Evolutionary conservation across 306 rosid genomes (phyloP).

Genomic region (Castanospermum australe): DNA sequence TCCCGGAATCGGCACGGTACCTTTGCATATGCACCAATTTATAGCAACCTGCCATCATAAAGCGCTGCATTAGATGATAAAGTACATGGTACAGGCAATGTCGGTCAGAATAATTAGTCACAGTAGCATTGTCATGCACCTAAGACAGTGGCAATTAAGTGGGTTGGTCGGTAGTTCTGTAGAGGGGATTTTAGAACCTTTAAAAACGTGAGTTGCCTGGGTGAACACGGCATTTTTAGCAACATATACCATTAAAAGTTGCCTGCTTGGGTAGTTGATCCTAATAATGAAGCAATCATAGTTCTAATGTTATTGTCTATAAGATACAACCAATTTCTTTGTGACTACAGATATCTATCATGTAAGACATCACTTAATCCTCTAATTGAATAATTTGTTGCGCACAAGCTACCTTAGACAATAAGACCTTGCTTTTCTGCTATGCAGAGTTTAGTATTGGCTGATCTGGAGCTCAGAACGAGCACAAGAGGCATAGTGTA

Average conservation of each 20-base stretch:
- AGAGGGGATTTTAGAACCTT: not conserved
- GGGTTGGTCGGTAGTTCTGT: constrained; percentile 14
- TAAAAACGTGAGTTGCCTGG: constrained; percentile 4
- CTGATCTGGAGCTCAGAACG: not conserved
- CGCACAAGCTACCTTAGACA: not conserved
- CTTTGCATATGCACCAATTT: constrained; percentile 93
- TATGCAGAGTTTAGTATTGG: not conserved
- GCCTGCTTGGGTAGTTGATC: constrained; percentile 23
- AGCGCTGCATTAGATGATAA: constrained; percentile 8
- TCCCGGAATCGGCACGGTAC: constrained; percentile 88
- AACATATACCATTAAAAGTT: not conserved
- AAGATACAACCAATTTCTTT: not conserved
- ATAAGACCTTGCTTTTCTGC: not conserved
- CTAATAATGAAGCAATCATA: not conserved
- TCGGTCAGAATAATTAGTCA: not conserved
- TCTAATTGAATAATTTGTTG: not conserved
- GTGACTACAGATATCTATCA: not conserved
- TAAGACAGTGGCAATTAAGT: constrained; percentile 17
- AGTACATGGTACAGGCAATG: not conserved
- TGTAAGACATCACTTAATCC: not conserved
- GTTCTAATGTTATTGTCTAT: not conserved
- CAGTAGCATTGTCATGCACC: not conserved
- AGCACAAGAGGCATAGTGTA: not conserved
- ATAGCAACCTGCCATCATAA: constrained; percentile 72
- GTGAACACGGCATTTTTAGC: not conserved